A percentile compares a stretch with the other conserved stretches of the same genome.
Evolutionary conservation across 106 monocot genomes (phyloP).

Genomic region (Dactylorhiza incarnata): DNA sequence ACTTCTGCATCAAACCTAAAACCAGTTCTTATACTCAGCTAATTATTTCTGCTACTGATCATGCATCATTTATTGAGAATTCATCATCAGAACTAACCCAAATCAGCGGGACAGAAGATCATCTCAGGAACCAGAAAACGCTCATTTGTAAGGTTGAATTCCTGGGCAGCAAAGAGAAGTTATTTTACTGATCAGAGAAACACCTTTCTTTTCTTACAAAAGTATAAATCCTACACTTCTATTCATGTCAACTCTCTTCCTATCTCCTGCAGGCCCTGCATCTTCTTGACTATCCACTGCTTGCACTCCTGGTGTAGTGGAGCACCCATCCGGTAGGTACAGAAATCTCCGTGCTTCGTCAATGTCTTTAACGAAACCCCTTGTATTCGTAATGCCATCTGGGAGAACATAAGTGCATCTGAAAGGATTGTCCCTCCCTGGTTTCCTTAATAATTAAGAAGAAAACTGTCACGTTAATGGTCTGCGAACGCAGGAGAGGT

Average conservation of each 20-base stretch:
- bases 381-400: conserved; percentile 77
- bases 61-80: not conserved
- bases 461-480: not conserved
- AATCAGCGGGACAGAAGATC: conserved; percentile 77
- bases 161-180: conserved; percentile 37
- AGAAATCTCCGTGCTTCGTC: conserved; percentile 65
- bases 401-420: conserved; percentile 92
- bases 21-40: not conserved
- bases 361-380: conserved; percentile 76
- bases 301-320: conserved; percentile 5
- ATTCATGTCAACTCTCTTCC: conserved; percentile 42
- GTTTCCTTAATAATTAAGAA: conserved; percentile 26
- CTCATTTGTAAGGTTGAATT: conserved; percentile 77
- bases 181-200: not conserved
- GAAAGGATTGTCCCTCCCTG: conserved; percentile 66
- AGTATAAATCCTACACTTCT: conserved; percentile 48
- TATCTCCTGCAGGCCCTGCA: conserved; percentile 28
- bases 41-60: not conserved
- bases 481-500: not conserved
- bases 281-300: conserved; percentile 19
- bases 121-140: conserved; percentile 96
- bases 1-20: no score
- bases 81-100: conserved; percentile 42
- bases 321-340: conserved; percentile 25
- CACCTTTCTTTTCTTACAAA: not conserved